Evolutionary conservation across 306 rosid genomes (phyloP), one percentile per base, ranked within the genome.

Genomic region (Prunus mume): DNA sequence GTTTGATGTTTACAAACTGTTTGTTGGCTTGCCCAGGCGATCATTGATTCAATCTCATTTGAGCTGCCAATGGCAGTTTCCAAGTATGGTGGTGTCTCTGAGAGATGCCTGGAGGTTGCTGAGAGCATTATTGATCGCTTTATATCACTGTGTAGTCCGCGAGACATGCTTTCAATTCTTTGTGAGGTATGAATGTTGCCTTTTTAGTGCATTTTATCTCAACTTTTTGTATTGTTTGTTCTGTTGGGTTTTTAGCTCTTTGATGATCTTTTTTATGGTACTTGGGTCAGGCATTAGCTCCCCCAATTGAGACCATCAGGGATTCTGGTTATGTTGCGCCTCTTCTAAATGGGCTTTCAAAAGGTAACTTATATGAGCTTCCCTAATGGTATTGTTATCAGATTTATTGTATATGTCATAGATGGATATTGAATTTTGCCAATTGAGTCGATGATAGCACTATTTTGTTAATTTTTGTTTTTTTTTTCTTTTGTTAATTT

Each of bases 121-220:
- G 87, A 78, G 25, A 71, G 80, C 61, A 85, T 88, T 73, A 88
- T 92, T 13, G 87, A 87, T 85, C 88, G 81, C 80, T 82, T 90
- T 74, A 78, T 89, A 57, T 72, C 45, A 13, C 76, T 61, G 58
- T 89, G 97, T 82, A 87, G 86, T 82, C 97, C 97, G 20, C 84
- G 96, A 78, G 97, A 90, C 71, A 88, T 92, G 97, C 91, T 90
- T 77, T 77, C 97, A 32, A 68, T 90, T 87, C 90, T 95, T 73
- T 87, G 99, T 62, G 90, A 88, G 78, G 89, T 88, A 62, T 27
- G 15, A 85, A 66, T 68, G 88, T 82, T 74, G 74, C 69, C 55
- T 49, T 19, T 41, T 13, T 76, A 24, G 5, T 58, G 67, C 4
- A 17, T 60, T 50, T 68, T 54, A 72, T 7, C 24, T 74, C 74